Evolutionary conservation across 345 rosid species (phyloP), one percentile per base, ranked within the genome.

Genomic region (Linum lewisii): DNA sequence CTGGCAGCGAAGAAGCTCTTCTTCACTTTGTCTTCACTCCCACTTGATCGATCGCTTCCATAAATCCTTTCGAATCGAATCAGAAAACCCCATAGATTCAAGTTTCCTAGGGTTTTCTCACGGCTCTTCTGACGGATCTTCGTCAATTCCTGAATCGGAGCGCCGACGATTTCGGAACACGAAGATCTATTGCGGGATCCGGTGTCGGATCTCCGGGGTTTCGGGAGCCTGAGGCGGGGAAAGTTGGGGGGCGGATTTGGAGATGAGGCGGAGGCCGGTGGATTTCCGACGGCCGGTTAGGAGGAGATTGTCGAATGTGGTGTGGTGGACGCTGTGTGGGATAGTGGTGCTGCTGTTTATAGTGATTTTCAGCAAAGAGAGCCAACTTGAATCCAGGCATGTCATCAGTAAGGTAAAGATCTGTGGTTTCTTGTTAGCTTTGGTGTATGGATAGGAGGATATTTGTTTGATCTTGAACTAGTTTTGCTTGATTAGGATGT

Each of bases 231-330:
- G 10, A 49, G n/a, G n/a, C n/a, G n/a, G n/a, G 24, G 34, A 53
- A 47, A 37, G 60, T 54, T n/a, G n/a, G n/a, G 60, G 60, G 42
- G 53, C 37, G 25, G 21, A 50, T n/a, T 58, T 29, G 61, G 70
- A 59, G 56, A 86, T 84, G 95, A 77, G 89, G 82, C 70, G 95
- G 70, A 77, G 97, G 66, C 83, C 77, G 14, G 61, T 69, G 62
- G 87, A 83, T 54, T 80, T 77, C 68, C 76, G 95, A 71, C 57
- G 91, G 68, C 77, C 79, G n/a, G 81, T 69, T 21, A 72, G 84
- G 77, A 66, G 89, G 84, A 69, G 81, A 74, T 56, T 78, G 64
- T 77, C 95, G 16, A 84, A 75, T 69, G 82, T 75, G 49, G 83
- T 84, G 14, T 85, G 96, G 94, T 81, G 82, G 86, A 66, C 84